Base-by-base conservation (phyloP, 1,284 basidiomycete genomes). In the Kalmanozyma brasiliensis region DNA sequence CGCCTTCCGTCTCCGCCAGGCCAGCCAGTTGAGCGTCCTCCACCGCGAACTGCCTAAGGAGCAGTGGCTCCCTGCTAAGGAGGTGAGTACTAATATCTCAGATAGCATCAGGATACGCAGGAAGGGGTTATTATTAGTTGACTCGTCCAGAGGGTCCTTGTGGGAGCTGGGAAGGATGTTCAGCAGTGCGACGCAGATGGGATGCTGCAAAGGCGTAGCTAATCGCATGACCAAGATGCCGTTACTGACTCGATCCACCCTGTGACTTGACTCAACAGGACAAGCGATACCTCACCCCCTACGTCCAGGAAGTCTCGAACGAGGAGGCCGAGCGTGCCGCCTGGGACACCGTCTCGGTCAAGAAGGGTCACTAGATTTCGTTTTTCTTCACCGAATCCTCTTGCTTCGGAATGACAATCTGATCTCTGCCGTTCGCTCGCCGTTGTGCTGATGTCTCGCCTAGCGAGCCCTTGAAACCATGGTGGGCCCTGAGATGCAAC, bases 1-100 rank as follows among this genome's bases (percentile, higher is more conserved):
- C 66, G 89, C 88, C 56, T 97, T 86, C 88, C 92, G 96, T 73
- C 86, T 96, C 83, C 91, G 93, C 82, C 86, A 89, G 44, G 93
- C 94, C 33, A 88, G 89, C 45, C 91, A 94, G 73, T 87, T 88
- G 64, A 90, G 89, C 62, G 86, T 94, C 60, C 84, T 91, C 48
- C 94, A 98, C 85, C 87, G 88, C 52, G 86, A 89, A 34, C 87
- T 98, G 19, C 89, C 93, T 69, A 92, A 93, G 84, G 89, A 90
- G 34, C 85, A 94, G 83, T 96, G 93, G 94, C 85, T 88, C 49
- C 88, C 87, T 68, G 84, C 88, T 8, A 87, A 88, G 73, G 89
- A 97, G 84, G 94, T 96, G 67, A 48, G 74, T 63, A 17, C 34
- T 16, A n/a, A n/a, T n/a, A n/a, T n/a, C n/a, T n/a, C n/a, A n/a